Percentiles rank a stretch among this genome's conserved stretches.
Conservation (phyloP, 2,329 filamentous ascomycete genomes). For the Trichoderma atroviride region DNA sequence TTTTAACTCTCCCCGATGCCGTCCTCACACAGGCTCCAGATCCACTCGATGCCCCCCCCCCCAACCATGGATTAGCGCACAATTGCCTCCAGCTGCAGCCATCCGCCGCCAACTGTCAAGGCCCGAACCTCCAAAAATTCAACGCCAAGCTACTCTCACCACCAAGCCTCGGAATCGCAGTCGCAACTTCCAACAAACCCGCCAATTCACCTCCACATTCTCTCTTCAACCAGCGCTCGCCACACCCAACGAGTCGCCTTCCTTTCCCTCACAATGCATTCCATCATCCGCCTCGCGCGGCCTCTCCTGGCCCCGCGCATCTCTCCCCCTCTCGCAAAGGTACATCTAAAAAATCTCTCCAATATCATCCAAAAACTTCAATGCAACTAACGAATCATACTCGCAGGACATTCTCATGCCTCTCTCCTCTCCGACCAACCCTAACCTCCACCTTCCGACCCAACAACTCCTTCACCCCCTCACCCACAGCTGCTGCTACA, state of each 20-base stretch:
- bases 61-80: background rate
- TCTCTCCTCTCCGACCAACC: conserved; percentile 55
- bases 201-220: background rate
- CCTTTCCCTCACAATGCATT: conserved; percentile 30
- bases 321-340: conserved; percentile 34
- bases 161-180: conserved; percentile 6
- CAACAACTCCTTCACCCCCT: conserved; percentile 38
- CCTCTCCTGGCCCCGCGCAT: conserved; percentile 34
- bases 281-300: conserved; percentile 39
- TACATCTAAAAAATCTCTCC: conserved; percentile 22
- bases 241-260: background rate
- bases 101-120: background rate
- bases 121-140: conserved; percentile 21
- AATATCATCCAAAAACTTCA: background rate
- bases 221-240: background rate
- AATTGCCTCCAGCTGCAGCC: background rate
- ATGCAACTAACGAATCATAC: background rate
- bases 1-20: background rate
- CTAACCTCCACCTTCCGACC: conserved; percentile 42
- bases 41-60: background rate
- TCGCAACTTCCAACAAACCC: background rate
- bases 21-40: background rate
- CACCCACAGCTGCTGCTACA: conserved; percentile 27
- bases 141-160: conserved; percentile 18
- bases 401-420: conserved; percentile 51